Base-by-base conservation (phyloP, 2,329 filamentous ascomycete genomes). In the Diaporthe caulivora region DNA sequence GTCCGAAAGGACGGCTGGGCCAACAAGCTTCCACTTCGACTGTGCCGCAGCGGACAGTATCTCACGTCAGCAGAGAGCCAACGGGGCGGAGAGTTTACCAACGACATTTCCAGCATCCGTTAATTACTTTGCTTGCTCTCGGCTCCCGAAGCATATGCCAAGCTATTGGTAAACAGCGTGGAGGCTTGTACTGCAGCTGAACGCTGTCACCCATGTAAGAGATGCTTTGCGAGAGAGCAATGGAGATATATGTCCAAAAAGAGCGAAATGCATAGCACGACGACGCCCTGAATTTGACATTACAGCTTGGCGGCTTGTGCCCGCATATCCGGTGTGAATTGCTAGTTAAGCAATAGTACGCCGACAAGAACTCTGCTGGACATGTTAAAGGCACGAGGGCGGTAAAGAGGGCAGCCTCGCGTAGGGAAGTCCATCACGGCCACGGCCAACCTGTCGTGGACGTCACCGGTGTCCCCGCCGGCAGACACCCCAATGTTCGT, bases 21-120 rank as follows among this genome's bases (percentile, higher is more conserved):
- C 8, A 5, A 5, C 34, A 37, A 26, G 17, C 21, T 51, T 37
- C 24, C 21, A 37, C 8, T 29, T 67, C 47, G 49, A 34, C 47
- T 67, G 62, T 31, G 62, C 62, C 62, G 62, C 62, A 67, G n/a
- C 44, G 9, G 6, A 26, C 24, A 13, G 13, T 26, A 26, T 53
- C 62, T 67, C 62, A 65, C 60, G 62, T 67, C 62, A 67, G 62
- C 62, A 67, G n/a, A 53, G 10, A 53, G 11, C 10, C 18, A n/a
- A 31, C 17, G 24, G 13, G 18, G 8, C 44, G n/a, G 10, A 10
- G 34, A 24, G 49, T 53, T 24, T 17, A 7, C 34, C 26, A 49
- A 18, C 21, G 24, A 29, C 4, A 26, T 26, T 51, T 26, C 11
- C 44, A 51, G 42, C 44, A 29, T 65, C 26, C 15, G n/a, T 13